Base-by-base conservation (phyloP, 768 basidiomycete species). In the Daedaleopsis nitida region DNA sequence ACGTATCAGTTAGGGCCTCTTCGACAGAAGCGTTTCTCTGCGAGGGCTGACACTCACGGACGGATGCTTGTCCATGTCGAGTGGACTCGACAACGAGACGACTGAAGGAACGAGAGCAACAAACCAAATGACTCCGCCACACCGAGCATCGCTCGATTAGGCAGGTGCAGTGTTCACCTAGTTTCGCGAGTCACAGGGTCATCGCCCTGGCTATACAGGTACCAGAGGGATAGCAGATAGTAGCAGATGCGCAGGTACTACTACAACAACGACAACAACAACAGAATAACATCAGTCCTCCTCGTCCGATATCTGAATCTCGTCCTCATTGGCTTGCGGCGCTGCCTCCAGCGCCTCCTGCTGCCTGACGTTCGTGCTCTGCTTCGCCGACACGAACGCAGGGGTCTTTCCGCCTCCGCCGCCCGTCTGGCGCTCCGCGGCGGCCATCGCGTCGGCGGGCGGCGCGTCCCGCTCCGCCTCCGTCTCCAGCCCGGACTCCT, bases 221-320 rank as follows among this genome's bases (percentile, higher is more conserved):
- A 37, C 24, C 17, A 3, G 34, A 37, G 47, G 24, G 32, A 55
- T 5, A 61, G 52, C 16, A 43, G 13, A 23, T 47, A 23, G 52
- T 5, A 61, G 52, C 16, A 43, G 13, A 23, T 47, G 48, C 47
- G 44, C 63, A 62, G 55, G 45, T 53, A 55, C 45, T 58, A 57
- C 55, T 52, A 69, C 69, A 71, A 55, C 65, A 64, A 57, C 52
- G 52, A 57, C 55, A 54, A 69, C 69, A 71, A 55, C 65, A 64
- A 57, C 52, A 48, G 24, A 55, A 44, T 62, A 39, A 54, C 58
- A 68, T 73, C 80, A 69, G 69, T 89, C 88, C 66, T 92, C 90
- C 54, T 94, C 92, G 69, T 93, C 91, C 51, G 88, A 90, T 68
- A 94, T 93, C 62, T 89, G 91, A 61, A 95, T 95, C 76, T 95